phyloP scores from a whole-genome alignment of 2,329 filamentous ascomycete species.

The Fragosphaeria purpurea region DNA sequence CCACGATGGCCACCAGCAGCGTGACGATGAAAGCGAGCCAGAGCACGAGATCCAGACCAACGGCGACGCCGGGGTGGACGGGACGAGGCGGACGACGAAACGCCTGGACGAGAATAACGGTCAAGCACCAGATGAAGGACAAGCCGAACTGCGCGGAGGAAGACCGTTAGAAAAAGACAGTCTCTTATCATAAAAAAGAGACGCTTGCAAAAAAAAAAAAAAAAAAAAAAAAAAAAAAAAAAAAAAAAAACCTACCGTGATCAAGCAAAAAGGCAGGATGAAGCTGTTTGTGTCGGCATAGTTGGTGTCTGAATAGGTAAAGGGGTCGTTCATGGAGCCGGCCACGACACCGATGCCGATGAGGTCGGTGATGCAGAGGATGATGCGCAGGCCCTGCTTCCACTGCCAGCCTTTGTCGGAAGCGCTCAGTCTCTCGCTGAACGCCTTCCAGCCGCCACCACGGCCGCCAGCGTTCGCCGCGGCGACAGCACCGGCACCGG shows the following conservation, averaged over 20 bases:
- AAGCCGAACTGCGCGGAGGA: neutral
- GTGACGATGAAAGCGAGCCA: constrained; percentile 9
- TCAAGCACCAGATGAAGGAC: constrained; percentile 6
- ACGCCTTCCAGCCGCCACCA: neutral
- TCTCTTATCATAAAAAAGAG: neutral
- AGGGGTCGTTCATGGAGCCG: neutral
- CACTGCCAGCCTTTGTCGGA: constrained; percentile 6
- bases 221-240: neutral
- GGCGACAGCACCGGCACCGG: neutral
- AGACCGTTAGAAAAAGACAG: neutral
- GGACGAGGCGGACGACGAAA: constrained; percentile 6
- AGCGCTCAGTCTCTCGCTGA: constrained; percentile 3
- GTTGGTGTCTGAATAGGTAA: neutral
- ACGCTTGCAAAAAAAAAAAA: neutral
- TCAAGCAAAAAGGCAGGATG: neutral
- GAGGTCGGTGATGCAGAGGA: constrained; percentile 4
- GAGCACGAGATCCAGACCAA: constrained; percentile 12
- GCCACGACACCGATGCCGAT: constrained; percentile 5
- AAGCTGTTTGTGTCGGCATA: neutral
- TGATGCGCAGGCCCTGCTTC: constrained; percentile 6
- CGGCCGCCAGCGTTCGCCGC: neutral
- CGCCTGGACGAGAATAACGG: constrained; percentile 2
- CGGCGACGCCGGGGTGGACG: constrained; percentile 9
- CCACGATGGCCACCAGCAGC: neutral
- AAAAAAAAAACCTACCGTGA: neutral